Conservation (phyloP, 352 stramenopile genomes). For the Phytophthora pluvialis region DNA sequence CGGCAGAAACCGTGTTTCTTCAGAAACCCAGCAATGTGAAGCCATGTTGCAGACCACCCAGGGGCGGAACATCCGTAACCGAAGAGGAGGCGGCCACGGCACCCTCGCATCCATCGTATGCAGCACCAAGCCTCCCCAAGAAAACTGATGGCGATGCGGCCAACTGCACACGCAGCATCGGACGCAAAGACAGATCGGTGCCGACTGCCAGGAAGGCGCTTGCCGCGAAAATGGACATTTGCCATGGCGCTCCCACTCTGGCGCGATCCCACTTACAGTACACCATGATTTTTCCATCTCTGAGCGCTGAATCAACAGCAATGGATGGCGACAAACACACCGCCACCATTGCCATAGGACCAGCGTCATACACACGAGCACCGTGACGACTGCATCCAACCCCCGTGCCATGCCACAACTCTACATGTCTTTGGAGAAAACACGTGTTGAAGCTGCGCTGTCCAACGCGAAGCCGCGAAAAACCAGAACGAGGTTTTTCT, state of each 20-base stretch:
- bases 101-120: background rate
- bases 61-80: conserved; percentile 31
- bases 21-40: conserved; percentile 6
- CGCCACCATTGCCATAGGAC: too few relatives aligned
- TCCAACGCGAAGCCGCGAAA: conserved; percentile 20
- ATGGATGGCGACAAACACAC: background rate
- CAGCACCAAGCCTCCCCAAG: background rate
- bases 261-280: conserved; percentile 2
- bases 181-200: background rate
- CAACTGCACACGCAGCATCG: too few relatives aligned
- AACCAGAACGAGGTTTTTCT: conserved; percentile 28
- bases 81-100: background rate
- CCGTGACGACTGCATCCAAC: background rate
- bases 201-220: background rate
- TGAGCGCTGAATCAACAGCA: background rate
- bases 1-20: background rate
- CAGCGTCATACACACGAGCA: background rate
- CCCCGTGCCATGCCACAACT: background rate
- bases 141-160: background rate
- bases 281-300: background rate
- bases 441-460: conserved; percentile 31
- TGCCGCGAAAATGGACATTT: background rate
- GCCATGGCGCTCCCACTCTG: conserved; percentile 6
- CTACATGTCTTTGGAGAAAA: conserved; percentile 10
- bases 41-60: conserved; percentile 5